Conservation (phyloP, 768 basidiomycete genomes). For the Tylopilus felleus region DNA sequence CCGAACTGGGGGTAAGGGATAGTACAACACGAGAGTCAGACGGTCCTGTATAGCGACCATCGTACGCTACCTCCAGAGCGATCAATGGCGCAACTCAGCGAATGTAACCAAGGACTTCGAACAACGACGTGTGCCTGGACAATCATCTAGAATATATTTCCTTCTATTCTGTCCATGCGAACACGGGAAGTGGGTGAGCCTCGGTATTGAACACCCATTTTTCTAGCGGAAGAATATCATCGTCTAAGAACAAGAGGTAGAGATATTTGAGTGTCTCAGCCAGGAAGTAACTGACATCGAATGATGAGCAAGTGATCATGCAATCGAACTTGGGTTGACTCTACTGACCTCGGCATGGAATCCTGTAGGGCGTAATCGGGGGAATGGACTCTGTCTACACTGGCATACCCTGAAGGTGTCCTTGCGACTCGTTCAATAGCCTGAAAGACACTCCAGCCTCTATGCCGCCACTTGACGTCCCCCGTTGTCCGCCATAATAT, state of each 20-base stretch:
- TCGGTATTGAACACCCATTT: conserved; percentile 66
- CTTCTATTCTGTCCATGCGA: conserved; percentile 57
- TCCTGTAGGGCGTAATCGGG: conserved; percentile 42
- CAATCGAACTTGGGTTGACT: background rate
- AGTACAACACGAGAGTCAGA: background rate
- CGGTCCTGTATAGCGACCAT: background rate
- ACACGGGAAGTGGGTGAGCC: conserved; percentile 76
- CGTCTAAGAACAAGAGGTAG: conserved; percentile 64
- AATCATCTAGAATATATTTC: conserved; percentile 26
- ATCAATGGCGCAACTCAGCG: background rate
- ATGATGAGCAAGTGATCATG: background rate
- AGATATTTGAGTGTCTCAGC: conserved; percentile 71
- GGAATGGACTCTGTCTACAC: conserved; percentile 46
- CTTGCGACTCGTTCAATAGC: conserved; percentile 59
- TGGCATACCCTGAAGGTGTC: conserved; percentile 61
- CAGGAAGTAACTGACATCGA: conserved; percentile 43
- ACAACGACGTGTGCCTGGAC: background rate
- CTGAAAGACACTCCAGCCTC: conserved; percentile 69
- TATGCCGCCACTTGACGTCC: conserved; percentile 63
- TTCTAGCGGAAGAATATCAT: conserved; percentile 53
- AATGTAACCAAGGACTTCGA: background rate
- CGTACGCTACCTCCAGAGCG: background rate
- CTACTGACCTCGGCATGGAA: conserved; percentile 70
- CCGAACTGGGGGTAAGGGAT: no score
- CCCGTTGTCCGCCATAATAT: conserved; percentile 69